Evolutionary conservation across 768 basidiomycete species (phyloP).

Genomic region (Pisolithus microcarpus): DNA sequence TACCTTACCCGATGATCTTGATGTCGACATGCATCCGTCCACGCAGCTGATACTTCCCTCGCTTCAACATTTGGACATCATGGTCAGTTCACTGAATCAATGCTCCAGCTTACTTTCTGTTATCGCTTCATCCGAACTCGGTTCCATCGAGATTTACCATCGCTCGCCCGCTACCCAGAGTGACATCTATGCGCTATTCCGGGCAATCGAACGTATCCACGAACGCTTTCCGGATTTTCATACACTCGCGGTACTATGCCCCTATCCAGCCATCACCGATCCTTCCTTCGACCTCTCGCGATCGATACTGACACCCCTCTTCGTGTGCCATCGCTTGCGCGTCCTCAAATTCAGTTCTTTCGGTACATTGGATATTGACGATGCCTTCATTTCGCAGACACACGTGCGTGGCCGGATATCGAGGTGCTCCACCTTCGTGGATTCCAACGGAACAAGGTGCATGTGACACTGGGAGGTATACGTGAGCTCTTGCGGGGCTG

Average conservation of each 20-base stretch:
- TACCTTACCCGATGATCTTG: constrained; percentile 13
- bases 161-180: constrained; percentile 14
- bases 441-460: constrained; percentile 19
- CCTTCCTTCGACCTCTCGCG: constrained; percentile 19
- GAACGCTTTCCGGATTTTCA: not conserved
- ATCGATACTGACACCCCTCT: constrained; percentile 19
- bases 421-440: constrained; percentile 23
- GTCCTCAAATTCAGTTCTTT: constrained; percentile 18
- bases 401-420: constrained; percentile 20
- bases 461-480: constrained; percentile 17
- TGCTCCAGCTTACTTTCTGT: constrained; percentile 22
- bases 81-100: constrained; percentile 20
- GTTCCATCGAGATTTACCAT: constrained; percentile 18
- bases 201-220: constrained; percentile 7
- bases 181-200: constrained; percentile 18
- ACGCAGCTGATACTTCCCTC: constrained; percentile 12
- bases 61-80: constrained; percentile 17
- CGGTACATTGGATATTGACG: constrained; percentile 22
- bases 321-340: constrained; percentile 15
- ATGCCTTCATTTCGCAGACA: constrained; percentile 20
- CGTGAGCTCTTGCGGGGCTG: constrained; percentile 16
- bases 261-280: not conserved
- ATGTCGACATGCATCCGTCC: constrained; percentile 2
- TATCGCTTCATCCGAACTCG: constrained; percentile 17
- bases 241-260: constrained; percentile 11